Conservation (phyloP, 2,329 filamentous ascomycete genomes). For the Truncatella angustata region DNA sequence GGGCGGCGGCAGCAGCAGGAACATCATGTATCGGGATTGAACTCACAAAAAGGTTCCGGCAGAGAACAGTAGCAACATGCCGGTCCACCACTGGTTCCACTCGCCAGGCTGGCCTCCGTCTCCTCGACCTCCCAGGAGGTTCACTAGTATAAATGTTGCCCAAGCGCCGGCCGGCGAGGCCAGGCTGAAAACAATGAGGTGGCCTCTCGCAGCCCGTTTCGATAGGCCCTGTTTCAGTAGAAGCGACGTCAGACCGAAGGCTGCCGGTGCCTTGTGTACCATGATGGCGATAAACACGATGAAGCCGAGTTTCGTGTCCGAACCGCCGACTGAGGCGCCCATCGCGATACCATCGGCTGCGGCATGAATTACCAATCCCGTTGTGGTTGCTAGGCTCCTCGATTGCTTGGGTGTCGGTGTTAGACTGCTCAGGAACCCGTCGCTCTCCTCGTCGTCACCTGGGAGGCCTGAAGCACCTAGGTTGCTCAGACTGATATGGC, state of each 20-base stretch:
- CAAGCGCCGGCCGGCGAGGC: conserved; percentile 86
- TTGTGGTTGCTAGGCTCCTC: conserved; percentile 76
- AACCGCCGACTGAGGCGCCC: conserved; percentile 79
- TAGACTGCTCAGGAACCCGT: conserved; percentile 58
- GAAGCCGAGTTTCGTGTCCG: conserved; percentile 74
- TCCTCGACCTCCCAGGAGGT: conserved; percentile 64
- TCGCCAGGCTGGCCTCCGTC: conserved; percentile 42
- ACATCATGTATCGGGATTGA: neutral
- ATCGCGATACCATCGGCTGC: conserved; percentile 94
- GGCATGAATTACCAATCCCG: conserved; percentile 93
- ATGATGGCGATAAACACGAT: conserved; percentile 96
- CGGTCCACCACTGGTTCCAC: conserved; percentile 80
- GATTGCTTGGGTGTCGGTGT: conserved; percentile 56
- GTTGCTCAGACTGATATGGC: conserved; percentile 87
- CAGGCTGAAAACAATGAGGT: conserved; percentile 87
- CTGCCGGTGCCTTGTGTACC: conserved; percentile 94
- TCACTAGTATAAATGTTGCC: conserved; percentile 76
- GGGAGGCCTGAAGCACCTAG: conserved; percentile 55
- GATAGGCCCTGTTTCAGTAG: conserved; percentile 87
- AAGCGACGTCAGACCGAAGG: conserved; percentile 89
- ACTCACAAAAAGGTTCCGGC: conserved; percentile 92
- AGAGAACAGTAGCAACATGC: conserved; percentile 90
- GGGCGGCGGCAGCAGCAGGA: neutral
- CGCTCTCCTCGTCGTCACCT: conserved; percentile 53
- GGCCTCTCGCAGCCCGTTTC: conserved; percentile 79